Evolutionary conservation across 2,329 filamentous ascomycete species (phyloP).

Genomic region (Fusarium setosum): DNA sequence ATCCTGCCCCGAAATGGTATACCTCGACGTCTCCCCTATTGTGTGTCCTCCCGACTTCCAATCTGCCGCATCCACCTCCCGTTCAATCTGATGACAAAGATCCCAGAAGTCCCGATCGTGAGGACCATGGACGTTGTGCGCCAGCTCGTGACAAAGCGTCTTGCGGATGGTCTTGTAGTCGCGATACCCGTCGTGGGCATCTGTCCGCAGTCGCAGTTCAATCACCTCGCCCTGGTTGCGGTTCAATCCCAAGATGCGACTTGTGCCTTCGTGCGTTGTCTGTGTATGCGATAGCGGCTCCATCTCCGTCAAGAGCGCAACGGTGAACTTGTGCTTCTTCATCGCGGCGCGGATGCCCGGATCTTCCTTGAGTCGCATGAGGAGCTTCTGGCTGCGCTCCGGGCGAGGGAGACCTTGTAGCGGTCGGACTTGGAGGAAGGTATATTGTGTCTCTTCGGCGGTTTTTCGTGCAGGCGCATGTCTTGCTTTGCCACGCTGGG

Average conservation of each 20-base stretch:
- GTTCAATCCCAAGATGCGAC: constrained; percentile 86
- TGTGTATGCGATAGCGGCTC: constrained; percentile 85
- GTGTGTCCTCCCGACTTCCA: constrained; percentile 78
- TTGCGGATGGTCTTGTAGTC: constrained; percentile 93
- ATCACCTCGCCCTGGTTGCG: constrained; percentile 90
- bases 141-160: constrained; percentile 93
- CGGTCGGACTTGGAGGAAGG: constrained; percentile 82
- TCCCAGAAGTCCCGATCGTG: constrained; percentile 94
- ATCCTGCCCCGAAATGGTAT: constrained; percentile 63
- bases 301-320: constrained; percentile 94
- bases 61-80: constrained; percentile 83
- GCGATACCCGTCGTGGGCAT: constrained; percentile 92
- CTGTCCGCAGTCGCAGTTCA: constrained; percentile 89
- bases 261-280: constrained; percentile 75
- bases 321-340: constrained; percentile 85
- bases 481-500: constrained; percentile 44
- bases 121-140: constrained; percentile 87
- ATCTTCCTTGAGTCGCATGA: constrained; percentile 82
- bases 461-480: constrained; percentile 17
- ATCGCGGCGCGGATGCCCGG: constrained; percentile 87
- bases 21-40: constrained; percentile 72
- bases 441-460: constrained; percentile 75
- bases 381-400: constrained; percentile 74
- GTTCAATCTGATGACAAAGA: constrained; percentile 86
- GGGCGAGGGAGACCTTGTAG: constrained; percentile 83